Percentiles rank a stretch among this genome's conserved stretches.
These are phyloP conservation scores for Lactifluus piperatus DNA, from an alignment of 768 basidiomycete genomes.

Conservation along the genomic window DNA sequence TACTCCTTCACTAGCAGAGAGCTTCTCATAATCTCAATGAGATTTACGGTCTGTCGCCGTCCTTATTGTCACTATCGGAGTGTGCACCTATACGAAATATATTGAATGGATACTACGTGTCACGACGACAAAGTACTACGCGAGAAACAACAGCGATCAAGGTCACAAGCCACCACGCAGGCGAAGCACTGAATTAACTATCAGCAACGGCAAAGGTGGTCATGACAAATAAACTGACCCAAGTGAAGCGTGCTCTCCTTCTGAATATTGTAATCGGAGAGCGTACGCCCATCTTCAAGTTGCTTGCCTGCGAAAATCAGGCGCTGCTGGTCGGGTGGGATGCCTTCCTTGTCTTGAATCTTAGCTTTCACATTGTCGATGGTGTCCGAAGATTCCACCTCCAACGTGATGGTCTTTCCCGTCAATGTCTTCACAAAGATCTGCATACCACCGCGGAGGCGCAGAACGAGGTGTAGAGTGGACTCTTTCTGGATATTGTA, in stretches of 20 bases:
- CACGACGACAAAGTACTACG: not conserved
- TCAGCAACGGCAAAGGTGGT: not conserved
- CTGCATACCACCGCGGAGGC: slow-evolving; percentile 87
- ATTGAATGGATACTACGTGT: not conserved
- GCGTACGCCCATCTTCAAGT: slow-evolving; percentile 86
- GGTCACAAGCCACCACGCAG: slow-evolving; percentile 58
- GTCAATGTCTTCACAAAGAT: slow-evolving; percentile 85
- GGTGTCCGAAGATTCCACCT: slow-evolving; percentile 89
- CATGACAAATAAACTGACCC: slow-evolving; percentile 2
- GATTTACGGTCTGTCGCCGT: not conserved
- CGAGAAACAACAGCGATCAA: not conserved
- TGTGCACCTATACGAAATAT: not conserved
- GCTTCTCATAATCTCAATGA: not conserved
- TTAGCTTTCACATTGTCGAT: slow-evolving; percentile 86
- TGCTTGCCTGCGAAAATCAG: slow-evolving; percentile 93
- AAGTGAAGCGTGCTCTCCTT: slow-evolving; percentile 72
- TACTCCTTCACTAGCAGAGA: not conserved
- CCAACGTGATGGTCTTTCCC: slow-evolving; percentile 87
- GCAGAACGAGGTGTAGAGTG: slow-evolving; percentile 73
- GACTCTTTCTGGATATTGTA: slow-evolving; percentile 91
- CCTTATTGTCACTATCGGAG: not conserved
- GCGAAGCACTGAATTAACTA: slow-evolving; percentile 41
- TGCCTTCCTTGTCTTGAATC: slow-evolving; percentile 79
- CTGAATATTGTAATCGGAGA: slow-evolving; percentile 74
- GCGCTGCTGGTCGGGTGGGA: slow-evolving; percentile 82